These are phyloP conservation scores for Ganoderma resinaceum DNA, from an alignment of 1,284 basidiomycete species.

Conservation along the genomic window DNA sequence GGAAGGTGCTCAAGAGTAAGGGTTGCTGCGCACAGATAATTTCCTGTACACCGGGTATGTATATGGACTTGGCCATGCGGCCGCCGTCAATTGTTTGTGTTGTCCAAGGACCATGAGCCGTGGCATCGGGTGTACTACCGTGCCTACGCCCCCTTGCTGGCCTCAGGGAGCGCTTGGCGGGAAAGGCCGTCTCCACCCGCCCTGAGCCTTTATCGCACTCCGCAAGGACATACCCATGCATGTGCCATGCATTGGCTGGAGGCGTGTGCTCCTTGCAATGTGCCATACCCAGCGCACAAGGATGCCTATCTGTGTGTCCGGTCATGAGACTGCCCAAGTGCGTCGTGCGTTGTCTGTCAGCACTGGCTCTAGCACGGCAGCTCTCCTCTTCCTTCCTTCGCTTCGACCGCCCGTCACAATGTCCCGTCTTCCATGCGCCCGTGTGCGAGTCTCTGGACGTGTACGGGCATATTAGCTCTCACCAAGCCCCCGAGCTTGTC, in stretches of 20 bases:
- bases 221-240: not conserved
- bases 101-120: not conserved
- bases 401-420: not conserved
- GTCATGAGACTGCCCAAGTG: not conserved
- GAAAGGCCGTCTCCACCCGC: not conserved
- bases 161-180: not conserved
- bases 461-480: constrained; percentile 27
- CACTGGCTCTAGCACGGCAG: not conserved
- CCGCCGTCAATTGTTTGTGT: not conserved
- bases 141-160: not conserved
- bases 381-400: not conserved
- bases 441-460: constrained; percentile 15
- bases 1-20: not conserved
- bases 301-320: not conserved
- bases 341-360: not conserved
- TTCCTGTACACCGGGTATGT: not conserved
- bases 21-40: not conserved
- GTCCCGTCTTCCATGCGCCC: not conserved
- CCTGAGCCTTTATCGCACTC: not conserved
- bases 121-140: not conserved
- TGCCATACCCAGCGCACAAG: not conserved
- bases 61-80: not conserved
- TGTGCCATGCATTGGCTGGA: not conserved
- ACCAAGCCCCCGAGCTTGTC: constrained; percentile 6
- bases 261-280: not conserved